Percentiles rank a stretch among this genome's conserved stretches.
Conservation (phyloP, 495 filamentous ascomycete genomes). For the Penicillium turbatum region DNA sequence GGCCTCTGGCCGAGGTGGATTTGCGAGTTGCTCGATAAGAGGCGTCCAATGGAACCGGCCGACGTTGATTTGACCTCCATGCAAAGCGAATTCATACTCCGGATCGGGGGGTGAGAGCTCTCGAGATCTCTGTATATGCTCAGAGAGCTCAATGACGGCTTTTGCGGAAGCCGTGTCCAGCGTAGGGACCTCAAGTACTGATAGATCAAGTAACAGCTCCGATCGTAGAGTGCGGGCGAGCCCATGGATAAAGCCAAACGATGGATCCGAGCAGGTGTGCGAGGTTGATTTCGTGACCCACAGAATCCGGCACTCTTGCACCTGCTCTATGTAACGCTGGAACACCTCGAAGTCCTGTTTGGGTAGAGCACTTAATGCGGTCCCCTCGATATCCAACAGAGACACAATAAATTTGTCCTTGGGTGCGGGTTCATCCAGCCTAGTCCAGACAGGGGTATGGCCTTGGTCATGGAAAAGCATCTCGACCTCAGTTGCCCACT, state of each 20-base stretch:
- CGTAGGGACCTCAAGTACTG: constrained; percentile 38
- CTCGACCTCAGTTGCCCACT: constrained; percentile 11
- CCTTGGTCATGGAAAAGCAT: constrained; percentile 5
- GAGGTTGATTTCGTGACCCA: constrained; percentile 43
- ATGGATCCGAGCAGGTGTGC: constrained; percentile 33
- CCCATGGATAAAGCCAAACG: constrained; percentile 34
- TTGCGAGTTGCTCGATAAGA: constrained; percentile 14
- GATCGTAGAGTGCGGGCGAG: constrained; percentile 37
- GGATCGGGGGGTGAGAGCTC: constrained; percentile 7
- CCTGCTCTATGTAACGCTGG: constrained; percentile 10
- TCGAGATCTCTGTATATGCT: constrained; percentile 16
- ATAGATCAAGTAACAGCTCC: constrained; percentile 36
- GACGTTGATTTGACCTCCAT: constrained; percentile 22
- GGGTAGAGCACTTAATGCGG: constrained; percentile 27
- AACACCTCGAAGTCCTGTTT: constrained; percentile 15
- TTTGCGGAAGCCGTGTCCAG: constrained; percentile 12
- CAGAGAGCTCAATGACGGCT: constrained; percentile 15
- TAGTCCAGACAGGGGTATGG: constrained; percentile 15
- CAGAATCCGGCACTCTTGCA: constrained; percentile 15
- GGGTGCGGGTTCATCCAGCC: constrained; percentile 17
- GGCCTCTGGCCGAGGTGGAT: not conserved
- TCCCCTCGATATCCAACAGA: constrained; percentile 27
- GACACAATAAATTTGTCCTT: constrained; percentile 30
- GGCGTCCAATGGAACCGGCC: constrained; percentile 27
- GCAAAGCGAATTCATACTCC: constrained; percentile 35